Evolutionary conservation across 768 basidiomycete genomes (phyloP).

Genomic region (Arthromyces matolae): DNA sequence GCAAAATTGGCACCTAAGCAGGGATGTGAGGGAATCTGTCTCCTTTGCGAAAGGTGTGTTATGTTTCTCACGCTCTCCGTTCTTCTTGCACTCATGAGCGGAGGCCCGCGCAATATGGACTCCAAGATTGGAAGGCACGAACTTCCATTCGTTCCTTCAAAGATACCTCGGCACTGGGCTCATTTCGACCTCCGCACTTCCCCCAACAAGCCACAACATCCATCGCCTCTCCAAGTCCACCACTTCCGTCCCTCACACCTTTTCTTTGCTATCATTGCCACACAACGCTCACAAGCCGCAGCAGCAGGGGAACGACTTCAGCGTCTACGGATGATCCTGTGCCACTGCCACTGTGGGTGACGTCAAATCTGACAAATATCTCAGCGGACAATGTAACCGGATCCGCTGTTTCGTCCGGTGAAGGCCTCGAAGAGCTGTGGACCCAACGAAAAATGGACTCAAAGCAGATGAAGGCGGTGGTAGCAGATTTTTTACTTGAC

Average conservation of each 20-base stretch:
- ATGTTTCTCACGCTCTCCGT: too few relatives aligned
- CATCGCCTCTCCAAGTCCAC: constrained; percentile 1
- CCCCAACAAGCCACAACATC: not conserved
- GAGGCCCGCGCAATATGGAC: constrained; percentile 61
- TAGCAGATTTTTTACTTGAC: constrained; percentile 41
- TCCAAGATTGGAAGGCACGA: constrained; percentile 69
- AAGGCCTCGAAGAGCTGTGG: constrained; percentile 33
- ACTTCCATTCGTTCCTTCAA: constrained; percentile 66
- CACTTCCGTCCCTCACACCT: constrained; percentile 27
- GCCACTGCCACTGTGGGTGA: constrained; percentile 36
- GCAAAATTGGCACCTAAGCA: constrained; percentile 72
- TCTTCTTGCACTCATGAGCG: not conserved
- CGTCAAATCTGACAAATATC: constrained; percentile 15
- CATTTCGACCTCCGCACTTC: constrained; percentile 20
- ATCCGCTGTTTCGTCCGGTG: too few relatives aligned
- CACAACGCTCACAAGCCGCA: constrained; percentile 53
- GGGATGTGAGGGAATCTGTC: constrained; percentile 44
- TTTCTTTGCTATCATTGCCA: constrained; percentile 56
- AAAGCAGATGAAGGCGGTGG: constrained; percentile 30
- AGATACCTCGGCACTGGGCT: constrained; percentile 24
- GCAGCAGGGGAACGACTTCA: constrained; percentile 34
- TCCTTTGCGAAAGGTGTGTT: constrained; percentile 62
- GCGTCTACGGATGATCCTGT: constrained; percentile 11
- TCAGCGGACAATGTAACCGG: not conserved
- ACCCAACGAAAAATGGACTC: constrained; percentile 23